phyloP scores from a whole-genome alignment of 2,329 filamentous ascomycete genomes.

The Neonectria ditissima region DNA sequence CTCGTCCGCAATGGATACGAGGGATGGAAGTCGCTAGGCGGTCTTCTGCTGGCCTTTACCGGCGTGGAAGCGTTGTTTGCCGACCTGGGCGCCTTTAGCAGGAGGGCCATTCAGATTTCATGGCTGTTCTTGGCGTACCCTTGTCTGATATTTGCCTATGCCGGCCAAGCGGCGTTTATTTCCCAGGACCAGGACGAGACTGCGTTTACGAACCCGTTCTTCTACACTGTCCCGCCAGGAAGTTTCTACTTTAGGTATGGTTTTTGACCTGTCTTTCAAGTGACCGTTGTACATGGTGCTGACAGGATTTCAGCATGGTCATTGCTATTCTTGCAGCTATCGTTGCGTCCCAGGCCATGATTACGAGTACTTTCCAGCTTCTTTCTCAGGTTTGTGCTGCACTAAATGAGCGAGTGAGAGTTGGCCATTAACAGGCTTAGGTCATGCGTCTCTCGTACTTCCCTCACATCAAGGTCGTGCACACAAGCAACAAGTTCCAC shows the following conservation, averaged over 20 bases:
- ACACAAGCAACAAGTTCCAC: constrained; percentile 75
- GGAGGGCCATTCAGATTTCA: constrained; percentile 75
- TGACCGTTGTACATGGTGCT: fast-evolving
- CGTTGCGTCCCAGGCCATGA: constrained; percentile 82
- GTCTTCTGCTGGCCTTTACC: constrained; percentile 78
- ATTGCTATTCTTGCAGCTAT: constrained; percentile 76
- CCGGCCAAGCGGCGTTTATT: constrained; percentile 80
- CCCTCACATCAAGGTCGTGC: constrained; percentile 77
- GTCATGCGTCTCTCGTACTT: constrained; percentile 78
- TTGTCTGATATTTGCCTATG: constrained; percentile 72
- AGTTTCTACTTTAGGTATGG: constrained; percentile 62
- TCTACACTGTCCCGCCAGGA: constrained; percentile 74
- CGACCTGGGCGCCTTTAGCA: constrained; percentile 78
- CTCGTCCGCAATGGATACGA: constrained; percentile 67
- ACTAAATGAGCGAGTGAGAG: too few species aligned
- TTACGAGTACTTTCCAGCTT: constrained; percentile 76
- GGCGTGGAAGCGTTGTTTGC: constrained; percentile 83
- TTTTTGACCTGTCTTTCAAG: too few species aligned
- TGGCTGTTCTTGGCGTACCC: constrained; percentile 77
- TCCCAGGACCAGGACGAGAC: constrained; percentile 61
- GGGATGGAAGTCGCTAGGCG: constrained; percentile 73
- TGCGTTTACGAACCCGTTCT: constrained; percentile 73
- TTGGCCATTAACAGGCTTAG: not conserved
- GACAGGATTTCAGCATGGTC: constrained; percentile 65
- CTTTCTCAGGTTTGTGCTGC: constrained; percentile 60